Base-by-base conservation (phyloP, 768 basidiomycete species). In the Rhizopogon sp. region DNA sequence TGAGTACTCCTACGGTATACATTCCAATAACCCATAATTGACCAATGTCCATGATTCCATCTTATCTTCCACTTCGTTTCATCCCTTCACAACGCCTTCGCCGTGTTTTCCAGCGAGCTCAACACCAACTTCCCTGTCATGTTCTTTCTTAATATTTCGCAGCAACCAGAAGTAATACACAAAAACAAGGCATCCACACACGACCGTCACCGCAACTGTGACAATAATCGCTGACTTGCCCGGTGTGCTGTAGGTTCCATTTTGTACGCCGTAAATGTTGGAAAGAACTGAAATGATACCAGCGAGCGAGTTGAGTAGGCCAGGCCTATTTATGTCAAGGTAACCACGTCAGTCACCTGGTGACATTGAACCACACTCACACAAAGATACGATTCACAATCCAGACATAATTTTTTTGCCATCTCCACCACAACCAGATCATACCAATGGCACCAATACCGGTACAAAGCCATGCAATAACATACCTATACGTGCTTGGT, bases 321-420 rank as follows among this genome's bases (percentile, higher is more conserved):
- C 83, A 17, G 83, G 83, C 39, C 82, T 83, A 58, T 56, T 37
- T 56, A 33, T 25, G 25, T 25, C 25, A 40, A 22, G 13, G 20
- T 13, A 11, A 56, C 52, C 46, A 42, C 17, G 42, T 62, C 50
- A 56, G 56, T 17, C 25, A 40, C 46, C 39, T 31, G 20, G 6
- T 41, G 6, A 13, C 14, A n/a, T 1, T 43, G 3, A 39, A 33
- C 46, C 6, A 16, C 33, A 63, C 79, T 53, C 57, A 84, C 83
- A 81, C 53, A 62, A 82, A 84, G 47, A 84, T 72, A 44, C 76
- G 80, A 66, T 81, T 81, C 13, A 77, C 67, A 25, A 79, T 62
- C 82, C 83, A 84, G 50, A 85, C 60, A 59, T 84, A 84, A 57
- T 84, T 85, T 50, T 67, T 68, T 60, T 68, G 73, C 82, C 83